Conservation (phyloP, 176 grass and related monocot species). For the Oryza glaberrima region DNA sequence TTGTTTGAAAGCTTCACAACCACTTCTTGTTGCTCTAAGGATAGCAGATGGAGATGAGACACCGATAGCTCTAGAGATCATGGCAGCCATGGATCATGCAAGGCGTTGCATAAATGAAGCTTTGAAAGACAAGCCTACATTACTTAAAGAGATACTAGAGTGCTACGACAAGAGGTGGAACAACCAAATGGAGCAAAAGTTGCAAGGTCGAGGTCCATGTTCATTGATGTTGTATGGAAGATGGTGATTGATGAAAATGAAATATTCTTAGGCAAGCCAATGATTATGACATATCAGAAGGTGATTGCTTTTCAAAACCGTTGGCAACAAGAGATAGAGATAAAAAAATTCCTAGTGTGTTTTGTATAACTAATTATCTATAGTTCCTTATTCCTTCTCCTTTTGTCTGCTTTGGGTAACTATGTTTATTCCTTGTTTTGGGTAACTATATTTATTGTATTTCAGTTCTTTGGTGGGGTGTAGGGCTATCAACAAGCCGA, state of each 20-base stretch:
- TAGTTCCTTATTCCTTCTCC: too few species aligned
- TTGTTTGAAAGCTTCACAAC: neutral
- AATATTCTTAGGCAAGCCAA: neutral
- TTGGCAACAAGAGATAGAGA: neutral
- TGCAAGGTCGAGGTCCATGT: neutral
- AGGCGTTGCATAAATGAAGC: neutral
- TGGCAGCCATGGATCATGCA: neutral
- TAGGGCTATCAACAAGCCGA: too few species aligned
- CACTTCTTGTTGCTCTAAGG: neutral
- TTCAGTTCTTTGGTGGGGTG: too few species aligned
- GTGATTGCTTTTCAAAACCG: neutral
- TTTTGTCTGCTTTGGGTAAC: too few species aligned
- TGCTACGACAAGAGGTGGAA: neutral
- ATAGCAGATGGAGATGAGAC: neutral
- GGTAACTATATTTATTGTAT: too few species aligned
- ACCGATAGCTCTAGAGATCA: neutral
- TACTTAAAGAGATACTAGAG: neutral
- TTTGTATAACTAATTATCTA: neutral
- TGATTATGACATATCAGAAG: neutral
- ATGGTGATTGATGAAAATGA: neutral
- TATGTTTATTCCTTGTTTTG: too few species aligned
- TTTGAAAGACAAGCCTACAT: neutral
- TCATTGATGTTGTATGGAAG: neutral
- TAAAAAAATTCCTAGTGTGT: neutral
- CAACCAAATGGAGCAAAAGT: conserved; percentile 5